Evolutionary conservation across 306 rosid species (phyloP).

Genomic region (Malus fusca): DNA sequence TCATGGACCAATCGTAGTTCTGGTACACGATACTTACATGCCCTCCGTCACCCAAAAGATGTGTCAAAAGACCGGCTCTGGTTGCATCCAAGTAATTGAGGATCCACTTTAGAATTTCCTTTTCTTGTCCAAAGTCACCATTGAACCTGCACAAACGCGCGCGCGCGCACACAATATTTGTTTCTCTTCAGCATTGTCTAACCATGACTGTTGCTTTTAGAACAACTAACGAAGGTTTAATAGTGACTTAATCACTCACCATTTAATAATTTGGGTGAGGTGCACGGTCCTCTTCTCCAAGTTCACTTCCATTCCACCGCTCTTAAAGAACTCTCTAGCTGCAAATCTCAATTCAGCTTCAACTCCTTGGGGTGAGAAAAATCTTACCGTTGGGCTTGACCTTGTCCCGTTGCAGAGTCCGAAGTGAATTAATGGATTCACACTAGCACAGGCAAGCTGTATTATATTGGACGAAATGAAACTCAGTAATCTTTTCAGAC

Average conservation of each 20-base stretch:
- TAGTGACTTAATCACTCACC: slow-evolving; percentile 33
- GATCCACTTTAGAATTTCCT: slow-evolving; percentile 64
- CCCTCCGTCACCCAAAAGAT: slow-evolving; percentile 69
- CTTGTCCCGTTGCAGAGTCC: slow-evolving; percentile 81
- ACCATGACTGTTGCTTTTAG: neutral
- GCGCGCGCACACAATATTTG: neutral
- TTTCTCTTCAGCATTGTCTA: neutral
- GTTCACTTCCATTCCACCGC: slow-evolving; percentile 69
- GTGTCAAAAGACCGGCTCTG: slow-evolving; percentile 84
- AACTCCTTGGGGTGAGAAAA: slow-evolving; percentile 63
- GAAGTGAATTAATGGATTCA: slow-evolving; percentile 77
- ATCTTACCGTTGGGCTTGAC: slow-evolving; percentile 77
- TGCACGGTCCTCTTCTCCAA: slow-evolving; percentile 73
- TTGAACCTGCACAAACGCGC: slow-evolving; percentile 45
- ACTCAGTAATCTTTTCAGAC: neutral
- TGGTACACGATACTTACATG: slow-evolving; percentile 55
- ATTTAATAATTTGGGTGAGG: slow-evolving; percentile 62
- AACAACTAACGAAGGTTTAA: neutral
- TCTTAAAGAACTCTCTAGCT: slow-evolving; percentile 69
- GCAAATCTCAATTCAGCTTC: slow-evolving; percentile 73
- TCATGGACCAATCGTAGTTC: slow-evolving; percentile 65
- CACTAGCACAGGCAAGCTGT: slow-evolving; percentile 58
- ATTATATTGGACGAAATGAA: slow-evolving; percentile 10
- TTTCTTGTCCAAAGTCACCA: slow-evolving; percentile 74
- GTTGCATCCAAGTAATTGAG: slow-evolving; percentile 63